Percentiles rank a stretch among this genome's conserved stretches.
Evolutionary conservation across 208 protist genomes (phyloP).

Genomic region (Leishmania tarentolae): DNA sequence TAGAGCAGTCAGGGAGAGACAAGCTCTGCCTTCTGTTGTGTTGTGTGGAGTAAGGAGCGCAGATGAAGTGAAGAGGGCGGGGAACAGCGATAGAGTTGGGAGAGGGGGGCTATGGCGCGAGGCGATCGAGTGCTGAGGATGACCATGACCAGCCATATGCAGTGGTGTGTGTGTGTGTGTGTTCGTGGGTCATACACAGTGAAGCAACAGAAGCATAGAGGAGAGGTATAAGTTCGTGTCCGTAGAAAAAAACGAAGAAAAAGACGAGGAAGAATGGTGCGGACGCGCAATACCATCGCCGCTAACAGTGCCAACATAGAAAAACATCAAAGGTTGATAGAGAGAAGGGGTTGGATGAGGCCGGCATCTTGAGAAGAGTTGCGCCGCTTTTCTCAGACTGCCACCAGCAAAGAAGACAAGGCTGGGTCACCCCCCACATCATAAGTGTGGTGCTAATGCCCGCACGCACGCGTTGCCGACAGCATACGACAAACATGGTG

Average conservation of each 20-base stretch:
- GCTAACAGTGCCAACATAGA: not conserved
- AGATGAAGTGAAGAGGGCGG: not conserved
- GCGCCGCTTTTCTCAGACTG: not conserved
- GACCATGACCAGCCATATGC: not conserved
- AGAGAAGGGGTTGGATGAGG: not conserved
- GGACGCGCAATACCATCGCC: not conserved
- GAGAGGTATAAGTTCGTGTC: too few relatives aligned
- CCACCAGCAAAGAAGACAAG: not conserved
- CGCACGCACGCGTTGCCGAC: not conserved
- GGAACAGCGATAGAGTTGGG: not conserved
- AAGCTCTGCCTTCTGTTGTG: not conserved
- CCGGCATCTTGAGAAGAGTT: not conserved
- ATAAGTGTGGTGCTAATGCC: not conserved
- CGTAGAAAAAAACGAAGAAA: conserved; percentile 7
- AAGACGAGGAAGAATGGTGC: conserved; percentile 8
- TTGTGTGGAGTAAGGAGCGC: not conserved
- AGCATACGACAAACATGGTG: not conserved
- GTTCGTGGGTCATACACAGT: not conserved
- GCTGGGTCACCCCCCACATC: not conserved
- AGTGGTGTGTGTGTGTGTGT: not conserved
- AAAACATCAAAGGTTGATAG: not conserved
- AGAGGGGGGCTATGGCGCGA: not conserved
- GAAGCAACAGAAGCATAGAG: not conserved
- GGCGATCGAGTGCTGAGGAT: not conserved
- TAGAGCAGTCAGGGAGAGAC: not conserved